phyloP scores from a whole-genome alignment of 208 protist species.

The Blastocrithidia nonstop region DNA sequence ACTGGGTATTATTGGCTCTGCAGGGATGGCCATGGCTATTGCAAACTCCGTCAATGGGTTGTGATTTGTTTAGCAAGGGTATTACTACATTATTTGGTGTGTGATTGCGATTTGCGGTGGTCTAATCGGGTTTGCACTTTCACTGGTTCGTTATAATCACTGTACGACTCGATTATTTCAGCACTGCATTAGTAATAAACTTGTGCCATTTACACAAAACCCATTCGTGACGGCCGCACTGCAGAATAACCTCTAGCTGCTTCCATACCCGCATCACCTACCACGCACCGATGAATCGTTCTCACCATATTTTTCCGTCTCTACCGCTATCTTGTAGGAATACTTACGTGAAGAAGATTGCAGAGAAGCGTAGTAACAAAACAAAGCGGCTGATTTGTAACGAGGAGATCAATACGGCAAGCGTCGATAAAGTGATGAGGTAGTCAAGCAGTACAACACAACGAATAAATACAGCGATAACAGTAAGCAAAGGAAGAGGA shows the following conservation, averaged over 20 bases:
- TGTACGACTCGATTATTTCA: not conserved
- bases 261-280: conserved; percentile 9
- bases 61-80: not conserved
- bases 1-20: not conserved
- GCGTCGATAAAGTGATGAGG: too few species aligned
- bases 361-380: too few species aligned
- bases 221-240: conserved; percentile 9
- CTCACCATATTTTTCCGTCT: conserved; percentile 4
- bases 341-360: not conserved
- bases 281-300: conserved; percentile 7
- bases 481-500: too few species aligned
- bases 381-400: too few species aligned
- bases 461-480: too few species aligned
- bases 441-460: too few species aligned
- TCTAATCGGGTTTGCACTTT: not conserved
- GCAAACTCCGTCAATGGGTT: not conserved
- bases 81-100: not conserved
- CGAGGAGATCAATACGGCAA: too few species aligned
- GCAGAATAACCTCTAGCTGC: conserved; percentile 5
- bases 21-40: not conserved
- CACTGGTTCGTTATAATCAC: not conserved
- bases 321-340: not conserved
- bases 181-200: not conserved
- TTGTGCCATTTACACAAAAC: conserved; percentile 4
- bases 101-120: not conserved